Conservation (phyloP, 805 yeast species). For the Brettanomyces nanus region DNA sequence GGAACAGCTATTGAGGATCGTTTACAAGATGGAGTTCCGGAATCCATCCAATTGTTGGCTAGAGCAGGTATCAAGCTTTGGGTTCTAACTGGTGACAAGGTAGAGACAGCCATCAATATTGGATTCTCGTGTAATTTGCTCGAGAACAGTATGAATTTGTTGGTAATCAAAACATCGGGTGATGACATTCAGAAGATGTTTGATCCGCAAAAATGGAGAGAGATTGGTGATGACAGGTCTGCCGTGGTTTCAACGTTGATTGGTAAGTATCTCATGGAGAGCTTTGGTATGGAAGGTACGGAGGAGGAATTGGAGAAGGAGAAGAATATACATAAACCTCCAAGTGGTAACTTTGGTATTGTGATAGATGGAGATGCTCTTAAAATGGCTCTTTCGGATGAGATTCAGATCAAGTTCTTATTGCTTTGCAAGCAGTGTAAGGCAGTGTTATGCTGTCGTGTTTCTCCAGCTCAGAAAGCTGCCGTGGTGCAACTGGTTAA, state of each 20-base stretch:
- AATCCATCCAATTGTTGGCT: conserved; percentile 59
- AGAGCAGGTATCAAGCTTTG: conserved; percentile 77
- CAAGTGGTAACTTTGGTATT: conserved; percentile 58
- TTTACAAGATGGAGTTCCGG: conserved; percentile 82
- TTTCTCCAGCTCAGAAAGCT: conserved; percentile 82
- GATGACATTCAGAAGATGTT: conserved; percentile 42
- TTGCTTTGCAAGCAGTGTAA: conserved; percentile 71
- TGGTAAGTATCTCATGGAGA: conserved; percentile 41
- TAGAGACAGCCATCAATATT: conserved; percentile 84
- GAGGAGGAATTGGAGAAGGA: conserved; percentile 48
- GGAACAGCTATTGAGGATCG: conserved; percentile 87
- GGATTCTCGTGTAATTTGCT: conserved; percentile 78
- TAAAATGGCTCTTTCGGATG: conserved; percentile 38
- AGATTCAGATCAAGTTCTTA: conserved; percentile 46
- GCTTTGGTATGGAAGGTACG: conserved; percentile 53
- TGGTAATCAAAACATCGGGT: conserved; percentile 55
- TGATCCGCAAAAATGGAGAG: conserved; percentile 20
- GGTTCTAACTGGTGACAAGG: conserved; percentile 84
- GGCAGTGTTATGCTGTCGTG: conserved; percentile 80
- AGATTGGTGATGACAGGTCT: conserved; percentile 12
- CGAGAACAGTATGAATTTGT: conserved; percentile 66
- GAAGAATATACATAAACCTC: conserved; percentile 56
- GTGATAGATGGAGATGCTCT: conserved; percentile 79
- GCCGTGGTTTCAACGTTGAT: conserved; percentile 40
- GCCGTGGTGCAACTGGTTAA: conserved; percentile 77